phyloP scores from a whole-genome alignment of 2,329 filamentous ascomycete species.

The Cyphellophora attinorum region DNA sequence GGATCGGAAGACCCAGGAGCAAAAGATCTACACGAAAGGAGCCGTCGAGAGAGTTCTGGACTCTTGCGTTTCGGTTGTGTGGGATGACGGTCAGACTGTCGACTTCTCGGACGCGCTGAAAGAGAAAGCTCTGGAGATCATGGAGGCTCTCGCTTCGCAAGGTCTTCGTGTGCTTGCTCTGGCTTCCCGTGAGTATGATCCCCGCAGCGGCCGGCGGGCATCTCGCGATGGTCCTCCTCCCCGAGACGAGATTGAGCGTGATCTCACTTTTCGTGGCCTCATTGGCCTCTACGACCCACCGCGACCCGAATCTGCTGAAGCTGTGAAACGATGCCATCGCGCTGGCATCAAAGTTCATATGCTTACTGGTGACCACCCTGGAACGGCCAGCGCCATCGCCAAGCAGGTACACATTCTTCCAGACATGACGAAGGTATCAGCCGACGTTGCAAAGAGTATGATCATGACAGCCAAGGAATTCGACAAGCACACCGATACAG shows the following conservation, averaged over 20 bases:
- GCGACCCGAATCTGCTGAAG: slow-evolving; percentile 60
- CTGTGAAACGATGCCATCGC: slow-evolving; percentile 56
- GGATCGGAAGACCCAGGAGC: slow-evolving; percentile 16
- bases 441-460: slow-evolving; percentile 51
- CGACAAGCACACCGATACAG: slow-evolving; percentile 58
- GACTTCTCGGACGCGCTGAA: slow-evolving; percentile 45
- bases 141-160: slow-evolving; percentile 57
- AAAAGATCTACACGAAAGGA: slow-evolving; percentile 32
- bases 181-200: slow-evolving; percentile 41
- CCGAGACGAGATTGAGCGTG: slow-evolving; percentile 55
- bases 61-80: slow-evolving; percentile 46
- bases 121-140: slow-evolving; percentile 53
- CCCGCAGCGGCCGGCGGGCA: slow-evolving; percentile 26
- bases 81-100: slow-evolving; percentile 29
- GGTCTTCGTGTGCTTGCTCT: slow-evolving; percentile 62
- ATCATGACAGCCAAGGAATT: slow-evolving; percentile 66
- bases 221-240: slow-evolving; percentile 12
- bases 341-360: slow-evolving; percentile 68
- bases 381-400: slow-evolving; percentile 66
- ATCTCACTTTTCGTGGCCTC: slow-evolving; percentile 62
- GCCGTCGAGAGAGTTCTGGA: slow-evolving; percentile 61
- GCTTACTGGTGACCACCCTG: slow-evolving; percentile 67
- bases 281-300: slow-evolving; percentile 75
- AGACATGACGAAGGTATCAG: slow-evolving; percentile 49
- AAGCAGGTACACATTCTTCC: slow-evolving; percentile 67